Evolutionary conservation across 352 stramenopile species (phyloP).

Genomic region (Globisporangium mamillatum): DNA sequence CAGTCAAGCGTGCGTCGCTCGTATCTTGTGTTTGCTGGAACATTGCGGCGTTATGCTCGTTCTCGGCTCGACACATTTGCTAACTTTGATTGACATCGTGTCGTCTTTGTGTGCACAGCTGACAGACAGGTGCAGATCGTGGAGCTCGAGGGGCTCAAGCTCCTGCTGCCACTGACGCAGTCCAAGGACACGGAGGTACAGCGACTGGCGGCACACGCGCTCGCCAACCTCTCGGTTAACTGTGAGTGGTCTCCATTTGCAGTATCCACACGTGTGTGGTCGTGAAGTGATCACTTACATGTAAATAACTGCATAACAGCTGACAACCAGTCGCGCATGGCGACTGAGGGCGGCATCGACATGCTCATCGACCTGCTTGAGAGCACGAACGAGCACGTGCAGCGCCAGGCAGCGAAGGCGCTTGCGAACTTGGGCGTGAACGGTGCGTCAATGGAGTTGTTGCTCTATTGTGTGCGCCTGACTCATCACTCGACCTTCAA

Average conservation of each 20-base stretch:
- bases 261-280: no score
- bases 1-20: slow-evolving; percentile 82
- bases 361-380: slow-evolving; percentile 92
- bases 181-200: slow-evolving; percentile 92
- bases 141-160: slow-evolving; percentile 89
- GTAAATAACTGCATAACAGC: slow-evolving; percentile 31
- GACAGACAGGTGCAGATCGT: slow-evolving; percentile 94
- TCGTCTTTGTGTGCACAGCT: slow-evolving; percentile 32
- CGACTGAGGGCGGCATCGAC: slow-evolving; percentile 91
- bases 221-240: slow-evolving; percentile 94
- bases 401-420: slow-evolving; percentile 92
- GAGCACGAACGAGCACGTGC: slow-evolving; percentile 84
- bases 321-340: slow-evolving; percentile 94
- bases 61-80: not conserved
- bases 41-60: not conserved
- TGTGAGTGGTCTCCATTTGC: slow-evolving; percentile 36
- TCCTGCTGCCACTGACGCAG: slow-evolving; percentile 91
- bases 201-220: slow-evolving; percentile 90
- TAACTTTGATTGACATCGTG: not conserved
- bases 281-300: not conserved
- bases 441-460: slow-evolving; percentile 27
- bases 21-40: not conserved
- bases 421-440: slow-evolving; percentile 93
- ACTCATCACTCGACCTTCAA: not conserved
- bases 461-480: not conserved